These are phyloP conservation scores for Clarireedia monteithiana DNA, from an alignment of 2,329 filamentous ascomycete genomes.

Conservation along the genomic window DNA sequence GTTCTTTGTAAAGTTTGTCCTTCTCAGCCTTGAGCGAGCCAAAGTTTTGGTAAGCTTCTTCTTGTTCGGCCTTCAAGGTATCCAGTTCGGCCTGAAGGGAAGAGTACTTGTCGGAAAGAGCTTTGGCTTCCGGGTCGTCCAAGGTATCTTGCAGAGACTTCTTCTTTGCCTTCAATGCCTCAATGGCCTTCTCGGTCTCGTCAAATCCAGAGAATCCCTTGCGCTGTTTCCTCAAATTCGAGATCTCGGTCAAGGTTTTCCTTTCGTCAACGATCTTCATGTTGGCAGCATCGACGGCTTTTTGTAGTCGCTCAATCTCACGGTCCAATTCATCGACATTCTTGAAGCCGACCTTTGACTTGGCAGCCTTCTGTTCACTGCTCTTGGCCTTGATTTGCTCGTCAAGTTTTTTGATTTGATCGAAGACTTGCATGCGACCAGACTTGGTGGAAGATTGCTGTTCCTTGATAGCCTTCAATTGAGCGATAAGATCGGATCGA, in stretches of 20 bases:
- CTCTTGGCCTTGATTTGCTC: conserved; percentile 81
- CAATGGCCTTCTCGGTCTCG: conserved; percentile 79
- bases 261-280: conserved; percentile 98
- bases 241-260: conserved; percentile 81
- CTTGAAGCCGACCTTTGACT: conserved; percentile 77
- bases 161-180: conserved; percentile 79
- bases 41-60: conserved; percentile 82
- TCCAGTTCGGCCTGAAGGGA: conserved; percentile 84
- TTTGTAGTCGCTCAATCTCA: conserved; percentile 73
- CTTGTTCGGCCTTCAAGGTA: conserved; percentile 83
- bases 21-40: conserved; percentile 79
- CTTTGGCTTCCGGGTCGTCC: conserved; percentile 86
- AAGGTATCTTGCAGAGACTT: conserved; percentile 81
- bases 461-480: conserved; percentile 76
- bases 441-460: conserved; percentile 86
- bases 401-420: conserved; percentile 89
- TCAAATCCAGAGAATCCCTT: conserved; percentile 88
- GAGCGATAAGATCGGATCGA: conserved; percentile 74
- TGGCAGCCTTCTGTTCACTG: conserved; percentile 78
- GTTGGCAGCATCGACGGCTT: conserved; percentile 77
- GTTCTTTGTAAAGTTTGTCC: conserved; percentile 72
- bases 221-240: conserved; percentile 74
- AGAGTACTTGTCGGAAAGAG: conserved; percentile 78
- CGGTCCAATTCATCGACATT: conserved; percentile 78
- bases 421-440: conserved; percentile 66